Evolutionary conservation across 805 yeast species (phyloP).

Genomic region (Ascoidea rubescens): DNA sequence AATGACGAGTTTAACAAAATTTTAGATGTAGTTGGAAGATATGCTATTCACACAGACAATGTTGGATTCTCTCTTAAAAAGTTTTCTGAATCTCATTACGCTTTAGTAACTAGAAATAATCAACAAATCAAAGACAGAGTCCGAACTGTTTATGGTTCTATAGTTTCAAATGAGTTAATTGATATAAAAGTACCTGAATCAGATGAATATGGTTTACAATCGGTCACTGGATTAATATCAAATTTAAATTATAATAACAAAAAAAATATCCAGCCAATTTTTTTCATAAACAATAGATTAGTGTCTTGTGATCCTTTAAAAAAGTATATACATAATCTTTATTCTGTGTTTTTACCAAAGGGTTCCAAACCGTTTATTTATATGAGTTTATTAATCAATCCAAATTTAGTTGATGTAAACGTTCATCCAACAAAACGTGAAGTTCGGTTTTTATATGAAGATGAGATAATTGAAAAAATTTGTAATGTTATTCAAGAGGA

Average conservation of each 20-base stretch:
- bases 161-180: constrained; percentile 51
- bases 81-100: constrained; percentile 58
- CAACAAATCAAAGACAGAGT: constrained; percentile 51
- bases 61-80: constrained; percentile 75
- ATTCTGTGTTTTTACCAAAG: constrained; percentile 58
- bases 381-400: constrained; percentile 49
- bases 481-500: constrained; percentile 32
- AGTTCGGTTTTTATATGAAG: constrained; percentile 75
- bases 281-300: constrained; percentile 76
- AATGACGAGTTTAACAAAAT: constrained; percentile 68
- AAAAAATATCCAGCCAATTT: constrained; percentile 50
- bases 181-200: constrained; percentile 25
- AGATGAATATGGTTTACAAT: constrained; percentile 34
- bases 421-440: constrained; percentile 94
- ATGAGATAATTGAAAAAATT: constrained; percentile 61
- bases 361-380: constrained; percentile 71
- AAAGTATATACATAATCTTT: constrained; percentile 51
- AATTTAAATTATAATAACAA: constrained; percentile 59
- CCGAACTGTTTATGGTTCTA: constrained; percentile 55
- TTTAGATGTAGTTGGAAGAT: constrained; percentile 70
- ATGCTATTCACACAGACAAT: constrained; percentile 57
- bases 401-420: constrained; percentile 76
- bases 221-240: constrained; percentile 48
- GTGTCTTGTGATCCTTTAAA: constrained; percentile 73
- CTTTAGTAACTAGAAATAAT: constrained; percentile 43